Evolutionary conservation across 2,329 filamentous ascomycete genomes (phyloP).

Genomic region (Penicillium sp.): DNA sequence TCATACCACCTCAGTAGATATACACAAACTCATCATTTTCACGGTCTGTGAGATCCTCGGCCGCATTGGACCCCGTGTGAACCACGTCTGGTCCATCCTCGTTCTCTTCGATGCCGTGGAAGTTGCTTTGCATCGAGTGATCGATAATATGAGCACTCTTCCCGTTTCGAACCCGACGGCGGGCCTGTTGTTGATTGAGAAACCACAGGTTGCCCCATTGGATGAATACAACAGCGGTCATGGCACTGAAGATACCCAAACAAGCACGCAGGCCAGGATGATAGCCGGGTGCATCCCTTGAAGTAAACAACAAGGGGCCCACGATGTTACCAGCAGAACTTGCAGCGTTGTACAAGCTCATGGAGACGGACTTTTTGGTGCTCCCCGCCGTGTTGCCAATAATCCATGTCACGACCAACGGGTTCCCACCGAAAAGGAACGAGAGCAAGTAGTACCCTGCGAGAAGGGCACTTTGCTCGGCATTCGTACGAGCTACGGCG

Average conservation of each 20-base stretch:
- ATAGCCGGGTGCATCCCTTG: conserved; percentile 55
- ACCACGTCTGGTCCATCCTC: conserved; percentile 14
- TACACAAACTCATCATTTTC: conserved; percentile 66
- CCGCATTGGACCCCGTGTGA: conserved; percentile 48
- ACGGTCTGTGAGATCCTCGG: conserved; percentile 59
- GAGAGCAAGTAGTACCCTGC: conserved; percentile 61
- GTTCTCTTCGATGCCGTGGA: conserved; percentile 33
- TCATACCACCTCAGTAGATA: conserved; percentile 44
- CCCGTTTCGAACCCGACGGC: conserved; percentile 53
- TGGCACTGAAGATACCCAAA: conserved; percentile 41
- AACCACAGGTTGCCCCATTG: conserved; percentile 54
- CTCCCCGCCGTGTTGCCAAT: conserved; percentile 63
- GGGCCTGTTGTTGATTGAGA: conserved; percentile 52
- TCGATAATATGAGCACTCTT: conserved; percentile 58
- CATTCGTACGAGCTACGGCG: conserved; percentile 43
- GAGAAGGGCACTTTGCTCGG: conserved; percentile 48
- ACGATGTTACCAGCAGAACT: conserved; percentile 62
- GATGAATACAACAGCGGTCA: conserved; percentile 50
- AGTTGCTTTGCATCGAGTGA: conserved; percentile 55
- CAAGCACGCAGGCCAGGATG: conserved; percentile 53
- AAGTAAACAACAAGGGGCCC: conserved; percentile 58
- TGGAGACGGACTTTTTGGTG: conserved; percentile 61
- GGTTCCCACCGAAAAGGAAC: conserved; percentile 62
- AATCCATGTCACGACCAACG: conserved; percentile 63
- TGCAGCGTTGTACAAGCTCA: conserved; percentile 61